Evolutionary conservation across 495 filamentous ascomycete species (phyloP).

Genomic region (Penicillium verhagenii): DNA sequence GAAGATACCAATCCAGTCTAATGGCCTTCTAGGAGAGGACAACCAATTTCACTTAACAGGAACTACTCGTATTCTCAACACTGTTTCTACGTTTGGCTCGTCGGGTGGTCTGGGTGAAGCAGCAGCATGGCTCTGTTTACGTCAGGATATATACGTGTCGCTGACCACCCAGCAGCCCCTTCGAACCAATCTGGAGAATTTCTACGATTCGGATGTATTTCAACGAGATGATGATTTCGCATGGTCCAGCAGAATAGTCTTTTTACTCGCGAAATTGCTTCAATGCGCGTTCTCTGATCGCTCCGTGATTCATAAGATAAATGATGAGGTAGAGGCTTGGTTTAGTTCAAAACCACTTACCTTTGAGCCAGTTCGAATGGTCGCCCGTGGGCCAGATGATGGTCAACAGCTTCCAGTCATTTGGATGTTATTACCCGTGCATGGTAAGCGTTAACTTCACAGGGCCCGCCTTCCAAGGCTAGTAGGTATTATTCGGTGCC

Average conservation of each 20-base stretch:
- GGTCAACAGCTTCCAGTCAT: constrained; percentile 20
- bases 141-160: constrained; percentile 31
- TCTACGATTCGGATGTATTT: constrained; percentile 26
- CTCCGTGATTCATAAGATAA: neutral
- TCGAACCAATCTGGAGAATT: constrained; percentile 25
- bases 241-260: constrained; percentile 31
- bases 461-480: too few relatives aligned
- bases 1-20: neutral
- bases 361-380: constrained; percentile 22
- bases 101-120: constrained; percentile 30
- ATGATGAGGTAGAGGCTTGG: constrained; percentile 24
- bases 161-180: constrained; percentile 27
- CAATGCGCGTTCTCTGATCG: constrained; percentile 20
- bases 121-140: constrained; percentile 33
- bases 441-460: constrained; percentile 27
- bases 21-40: constrained; percentile 22
- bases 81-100: constrained; percentile 27
- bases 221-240: constrained; percentile 29
- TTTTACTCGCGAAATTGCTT: constrained; percentile 26
- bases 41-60: constrained; percentile 33
- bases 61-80: constrained; percentile 30
- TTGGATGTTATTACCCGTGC: constrained; percentile 33
- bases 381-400: constrained; percentile 8
- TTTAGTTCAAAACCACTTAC: constrained; percentile 24
- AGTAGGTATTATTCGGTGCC: too few relatives aligned